Evolutionary conservation across 371 early-diverging fungal genomes (phyloP).

Genomic region (Mucor racemosus): DNA sequence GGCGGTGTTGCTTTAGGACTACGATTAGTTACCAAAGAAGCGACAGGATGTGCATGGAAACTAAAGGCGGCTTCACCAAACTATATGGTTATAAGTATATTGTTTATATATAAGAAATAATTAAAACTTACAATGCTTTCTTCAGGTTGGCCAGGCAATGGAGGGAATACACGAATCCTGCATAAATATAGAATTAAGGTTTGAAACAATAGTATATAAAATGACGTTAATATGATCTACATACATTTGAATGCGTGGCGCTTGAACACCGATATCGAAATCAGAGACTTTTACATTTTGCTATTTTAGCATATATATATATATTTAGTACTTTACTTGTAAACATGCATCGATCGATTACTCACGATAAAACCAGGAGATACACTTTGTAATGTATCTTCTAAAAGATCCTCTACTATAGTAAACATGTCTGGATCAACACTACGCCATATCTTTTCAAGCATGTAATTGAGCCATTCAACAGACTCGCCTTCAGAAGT

Average conservation of each 20-base stretch:
- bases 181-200: not conserved
- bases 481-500: conserved; percentile 50
- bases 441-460: conserved; percentile 52
- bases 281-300: conserved; percentile 44
- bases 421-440: conserved; percentile 44
- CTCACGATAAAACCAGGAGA: conserved; percentile 45
- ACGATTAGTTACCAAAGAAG: conserved; percentile 32
- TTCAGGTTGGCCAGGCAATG: conserved; percentile 50
- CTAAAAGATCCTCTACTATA: conserved; percentile 38
- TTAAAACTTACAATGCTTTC: conserved; percentile 43
- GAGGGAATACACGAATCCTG: conserved; percentile 51
- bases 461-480: conserved; percentile 51
- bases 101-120: not conserved
- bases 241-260: conserved; percentile 51
- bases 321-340: not conserved
- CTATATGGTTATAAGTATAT: conserved; percentile 12
- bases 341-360: not conserved
- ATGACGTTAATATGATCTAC: conserved; percentile 27
- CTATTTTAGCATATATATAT: conserved; percentile 23
- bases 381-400: conserved; percentile 40
- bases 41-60: conserved; percentile 51
- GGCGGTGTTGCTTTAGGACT: conserved; percentile 38
- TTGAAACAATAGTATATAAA: not conserved
- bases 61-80: conserved; percentile 54
- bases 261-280: conserved; percentile 53